Percentiles rank a stretch among this genome's conserved stretches.
phyloP scores from a whole-genome alignment of 805 yeast genomes.

The Phaffomyces opuntiae region DNA sequence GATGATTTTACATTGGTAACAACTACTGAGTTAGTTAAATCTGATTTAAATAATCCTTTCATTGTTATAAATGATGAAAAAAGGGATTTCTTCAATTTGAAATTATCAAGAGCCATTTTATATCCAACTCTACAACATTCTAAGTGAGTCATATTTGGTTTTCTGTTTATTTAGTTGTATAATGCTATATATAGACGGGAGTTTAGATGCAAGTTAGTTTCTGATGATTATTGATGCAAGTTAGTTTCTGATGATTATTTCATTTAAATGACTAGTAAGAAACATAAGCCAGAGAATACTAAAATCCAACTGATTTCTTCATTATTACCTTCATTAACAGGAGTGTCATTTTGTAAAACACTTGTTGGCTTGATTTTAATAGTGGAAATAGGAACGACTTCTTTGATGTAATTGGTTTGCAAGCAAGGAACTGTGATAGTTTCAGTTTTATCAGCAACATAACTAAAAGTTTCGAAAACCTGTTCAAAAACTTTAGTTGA shows the following conservation, averaged over 20 bases:
- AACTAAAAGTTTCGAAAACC: too few relatives aligned
- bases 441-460: too few relatives aligned
- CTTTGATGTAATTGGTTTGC: too few relatives aligned
- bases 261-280: slow-evolving; percentile 1
- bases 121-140: not conserved
- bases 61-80: not conserved
- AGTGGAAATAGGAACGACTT: not conserved
- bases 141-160: not conserved
- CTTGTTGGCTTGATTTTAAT: not conserved
- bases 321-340: slow-evolving; percentile 1
- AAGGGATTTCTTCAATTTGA: not conserved
- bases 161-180: not conserved
- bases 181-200: too few relatives aligned
- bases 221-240: not conserved
- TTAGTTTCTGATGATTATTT: not conserved
- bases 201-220: not conserved
- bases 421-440: too few relatives aligned
- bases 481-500: too few relatives aligned
- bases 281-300: slow-evolving; percentile 2
- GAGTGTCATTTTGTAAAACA: not conserved
- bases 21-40: slow-evolving; percentile 1
- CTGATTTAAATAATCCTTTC: not conserved
- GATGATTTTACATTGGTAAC: not conserved
- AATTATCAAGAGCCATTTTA: slow-evolving; percentile 1
- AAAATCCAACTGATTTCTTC: slow-evolving; percentile 5